A percentile compares a stretch with the other conserved stretches of the same genome.
phyloP scores from a whole-genome alignment of 2,329 filamentous ascomycete genomes.

The Sclerotinia trifoliorum region DNA sequence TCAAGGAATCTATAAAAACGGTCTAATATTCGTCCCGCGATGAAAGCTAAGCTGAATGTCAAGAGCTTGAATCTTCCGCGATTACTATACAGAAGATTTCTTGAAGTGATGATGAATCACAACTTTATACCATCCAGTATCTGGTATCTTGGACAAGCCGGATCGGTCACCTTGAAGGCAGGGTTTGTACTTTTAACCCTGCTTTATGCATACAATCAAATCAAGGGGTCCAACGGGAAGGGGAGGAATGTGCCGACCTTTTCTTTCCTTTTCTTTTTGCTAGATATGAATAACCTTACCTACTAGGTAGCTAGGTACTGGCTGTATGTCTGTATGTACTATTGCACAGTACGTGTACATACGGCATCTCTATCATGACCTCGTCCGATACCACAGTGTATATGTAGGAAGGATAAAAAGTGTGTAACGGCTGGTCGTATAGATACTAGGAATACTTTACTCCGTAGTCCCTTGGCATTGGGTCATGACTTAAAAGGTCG shows the following conservation, averaged over 20 bases:
- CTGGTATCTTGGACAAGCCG: neutral
- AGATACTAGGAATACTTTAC: neutral
- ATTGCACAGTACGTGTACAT: no score
- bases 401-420: neutral
- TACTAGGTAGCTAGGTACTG: no score
- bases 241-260: neutral
- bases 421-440: constrained; percentile 1
- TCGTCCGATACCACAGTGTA: neutral
- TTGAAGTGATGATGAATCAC: neutral
- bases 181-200: neutral
- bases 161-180: neutral
- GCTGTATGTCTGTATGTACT: no score
- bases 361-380: neutral
- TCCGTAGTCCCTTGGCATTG: neutral
- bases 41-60: no score
- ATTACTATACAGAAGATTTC: no score
- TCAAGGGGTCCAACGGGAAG: constrained; percentile 11
- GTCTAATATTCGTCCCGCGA: no score
- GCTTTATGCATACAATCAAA: constrained; percentile 4
- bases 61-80: no score
- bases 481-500: constrained; percentile 5
- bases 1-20: no score
- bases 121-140: neutral
- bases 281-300: neutral
- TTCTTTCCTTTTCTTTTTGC: neutral